phyloP scores from a whole-genome alignment of 129 eudicot genomes.

The Heracleum sosnowskyi region DNA sequence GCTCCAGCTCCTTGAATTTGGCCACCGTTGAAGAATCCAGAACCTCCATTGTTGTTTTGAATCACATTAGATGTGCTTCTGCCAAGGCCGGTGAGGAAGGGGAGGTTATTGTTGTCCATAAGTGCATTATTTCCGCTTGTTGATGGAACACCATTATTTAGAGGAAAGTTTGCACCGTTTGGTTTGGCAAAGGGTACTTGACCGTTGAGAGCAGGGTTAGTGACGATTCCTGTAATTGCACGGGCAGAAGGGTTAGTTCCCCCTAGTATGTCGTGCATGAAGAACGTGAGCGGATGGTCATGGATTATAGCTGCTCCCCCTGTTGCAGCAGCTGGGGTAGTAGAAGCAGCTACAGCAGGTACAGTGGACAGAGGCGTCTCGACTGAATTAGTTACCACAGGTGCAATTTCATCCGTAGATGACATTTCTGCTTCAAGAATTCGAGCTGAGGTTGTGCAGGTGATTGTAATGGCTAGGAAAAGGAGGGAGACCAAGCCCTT shows the following conservation, averaged over 20 bases:
- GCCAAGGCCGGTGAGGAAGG: slow-evolving; percentile 55
- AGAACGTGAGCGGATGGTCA: slow-evolving; percentile 42
- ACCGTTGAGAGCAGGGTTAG: slow-evolving; percentile 54
- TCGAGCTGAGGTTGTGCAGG: slow-evolving; percentile 36
- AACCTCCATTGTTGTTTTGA: slow-evolving; percentile 29
- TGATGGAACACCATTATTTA: slow-evolving; percentile 33
- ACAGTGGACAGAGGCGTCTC: slow-evolving; percentile 2
- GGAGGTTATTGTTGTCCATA: slow-evolving; percentile 56
- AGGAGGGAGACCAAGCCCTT: slow-evolving; percentile 23
- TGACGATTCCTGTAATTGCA: slow-evolving; percentile 57
- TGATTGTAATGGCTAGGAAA: slow-evolving; percentile 26
- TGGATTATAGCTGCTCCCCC: slow-evolving; percentile 6
- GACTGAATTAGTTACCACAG: neutral
- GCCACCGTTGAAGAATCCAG: slow-evolving; percentile 30
- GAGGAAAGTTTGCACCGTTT: slow-evolving; percentile 56
- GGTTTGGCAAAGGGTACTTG: slow-evolving; percentile 79
- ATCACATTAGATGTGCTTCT: slow-evolving; percentile 23
- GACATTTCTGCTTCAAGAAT: slow-evolving; percentile 25
- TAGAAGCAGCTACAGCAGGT: slow-evolving; percentile 7
- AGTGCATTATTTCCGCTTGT: slow-evolving; percentile 40
- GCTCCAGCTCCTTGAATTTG: slow-evolving; percentile 30
- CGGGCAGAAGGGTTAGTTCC: slow-evolving; percentile 63
- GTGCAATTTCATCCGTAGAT: neutral
- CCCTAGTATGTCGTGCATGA: slow-evolving; percentile 77
- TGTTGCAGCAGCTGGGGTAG: slow-evolving; percentile 10